Evolutionary conservation across 306 rosid genomes (phyloP).

Genomic region (Prunus davidiana): DNA sequence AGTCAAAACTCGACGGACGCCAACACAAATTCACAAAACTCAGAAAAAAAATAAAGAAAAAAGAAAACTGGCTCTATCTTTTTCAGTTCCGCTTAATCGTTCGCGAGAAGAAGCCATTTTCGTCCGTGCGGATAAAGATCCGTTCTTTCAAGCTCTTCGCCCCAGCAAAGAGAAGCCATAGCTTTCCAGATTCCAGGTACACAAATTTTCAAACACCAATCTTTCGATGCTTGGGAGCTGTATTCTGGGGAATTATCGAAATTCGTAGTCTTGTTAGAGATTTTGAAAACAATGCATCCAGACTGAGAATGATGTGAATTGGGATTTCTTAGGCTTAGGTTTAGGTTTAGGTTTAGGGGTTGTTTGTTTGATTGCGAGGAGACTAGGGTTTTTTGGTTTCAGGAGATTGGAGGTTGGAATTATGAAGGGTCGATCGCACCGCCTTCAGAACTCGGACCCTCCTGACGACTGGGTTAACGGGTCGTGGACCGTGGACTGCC

Average conservation of each 20-base stretch:
- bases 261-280: neutral
- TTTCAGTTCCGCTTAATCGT: conserved; percentile 26
- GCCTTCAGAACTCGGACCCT: conserved; percentile 81
- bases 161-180: neutral
- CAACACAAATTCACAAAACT: conserved; percentile 19
- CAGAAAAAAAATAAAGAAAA: neutral
- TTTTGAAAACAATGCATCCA: neutral
- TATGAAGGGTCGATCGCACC: conserved; percentile 90
- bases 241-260: neutral
- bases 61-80: neutral
- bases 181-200: conserved; percentile 18
- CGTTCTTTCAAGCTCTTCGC: neutral
- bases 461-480: conserved; percentile 94
- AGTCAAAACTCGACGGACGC: conserved; percentile 27
- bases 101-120: conserved; percentile 12
- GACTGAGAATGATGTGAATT: conserved; percentile 1
- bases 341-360: conserved; percentile 18
- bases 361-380: neutral
- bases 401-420: conserved; percentile 6
- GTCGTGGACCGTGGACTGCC: conserved; percentile 95
- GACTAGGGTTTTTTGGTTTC: conserved; percentile 3
- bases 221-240: neutral
- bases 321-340: conserved; percentile 10
- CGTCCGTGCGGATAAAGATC: conserved; percentile 2
- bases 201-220: neutral